Evolutionary conservation across 305 asterid species (phyloP).

Genomic region (Fraxinus albicans): DNA sequence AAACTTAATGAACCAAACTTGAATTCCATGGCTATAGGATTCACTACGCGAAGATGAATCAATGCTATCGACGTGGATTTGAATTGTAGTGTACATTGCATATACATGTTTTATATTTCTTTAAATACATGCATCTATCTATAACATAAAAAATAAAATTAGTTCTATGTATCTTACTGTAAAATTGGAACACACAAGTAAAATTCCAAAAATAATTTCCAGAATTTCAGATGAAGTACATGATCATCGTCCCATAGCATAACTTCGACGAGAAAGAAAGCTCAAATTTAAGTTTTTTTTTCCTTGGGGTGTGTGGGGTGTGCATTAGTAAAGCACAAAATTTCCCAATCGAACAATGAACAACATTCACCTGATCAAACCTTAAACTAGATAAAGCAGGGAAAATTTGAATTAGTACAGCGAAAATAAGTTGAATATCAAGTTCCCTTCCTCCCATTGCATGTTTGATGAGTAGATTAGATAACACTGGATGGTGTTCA

Average conservation of each 20-base stretch:
- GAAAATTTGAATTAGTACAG: not conserved
- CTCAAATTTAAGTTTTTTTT: not conserved
- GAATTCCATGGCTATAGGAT: not conserved
- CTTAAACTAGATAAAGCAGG: not conserved
- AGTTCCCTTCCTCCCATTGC: not conserved
- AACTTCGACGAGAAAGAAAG: not conserved
- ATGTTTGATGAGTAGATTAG: not conserved
- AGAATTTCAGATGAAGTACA: not conserved
- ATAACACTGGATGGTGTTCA: not conserved
- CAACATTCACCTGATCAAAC: not conserved
- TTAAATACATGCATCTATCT: not conserved
- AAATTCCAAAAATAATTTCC: not conserved
- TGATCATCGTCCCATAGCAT: not conserved
- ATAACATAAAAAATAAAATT: too few species aligned
- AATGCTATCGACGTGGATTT: not conserved
- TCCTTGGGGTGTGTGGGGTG: not conserved
- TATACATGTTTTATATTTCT: too few species aligned
- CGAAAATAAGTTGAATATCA: not conserved
- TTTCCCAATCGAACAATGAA: not conserved
- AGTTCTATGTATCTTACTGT: not conserved
- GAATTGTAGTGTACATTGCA: not conserved
- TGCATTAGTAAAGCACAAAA: not conserved
- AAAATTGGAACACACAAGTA: not conserved
- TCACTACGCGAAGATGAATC: not conserved
- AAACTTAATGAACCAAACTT: not conserved